A percentile compares a stretch with the other conserved stretches of the same genome.
phyloP scores from a whole-genome alignment of 805 yeast species.

The Metschnikowia proteae region DNA sequence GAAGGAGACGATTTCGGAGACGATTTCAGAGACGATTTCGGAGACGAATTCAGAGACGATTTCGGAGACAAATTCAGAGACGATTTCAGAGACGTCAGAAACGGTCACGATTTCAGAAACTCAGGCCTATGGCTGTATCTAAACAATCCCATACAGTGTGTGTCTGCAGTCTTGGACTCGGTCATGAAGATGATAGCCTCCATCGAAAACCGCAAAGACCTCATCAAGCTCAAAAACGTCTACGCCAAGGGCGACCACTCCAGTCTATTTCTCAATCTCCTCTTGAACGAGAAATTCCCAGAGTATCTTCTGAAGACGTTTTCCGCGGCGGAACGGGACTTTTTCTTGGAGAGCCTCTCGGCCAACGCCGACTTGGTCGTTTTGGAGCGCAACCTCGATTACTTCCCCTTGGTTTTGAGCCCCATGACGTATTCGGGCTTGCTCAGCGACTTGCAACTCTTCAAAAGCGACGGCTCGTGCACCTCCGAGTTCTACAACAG shows the following conservation, averaged over 20 bases:
- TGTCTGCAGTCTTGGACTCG: constrained; percentile 47
- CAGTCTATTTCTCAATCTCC: constrained; percentile 40
- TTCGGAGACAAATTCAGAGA: too few relatives aligned
- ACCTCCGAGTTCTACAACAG: constrained; percentile 23
- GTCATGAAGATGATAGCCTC: constrained; percentile 45
- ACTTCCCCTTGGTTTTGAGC: constrained; percentile 62
- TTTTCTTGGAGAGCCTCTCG: constrained; percentile 31
- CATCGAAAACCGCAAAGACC: constrained; percentile 19
- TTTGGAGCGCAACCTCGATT: constrained; percentile 75
- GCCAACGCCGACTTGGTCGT: constrained; percentile 69
- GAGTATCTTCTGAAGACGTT: constrained; percentile 35
- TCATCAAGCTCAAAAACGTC: constrained; percentile 48
- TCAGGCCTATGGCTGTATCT: constrained; percentile 42
- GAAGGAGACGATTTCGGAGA: not conserved
- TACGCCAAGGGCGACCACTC: constrained; percentile 61
- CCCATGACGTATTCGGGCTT: constrained; percentile 84
- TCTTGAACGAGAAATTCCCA: constrained; percentile 33
- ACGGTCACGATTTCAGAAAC: too few relatives aligned
- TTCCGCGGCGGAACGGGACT: constrained; percentile 36
- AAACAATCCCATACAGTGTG: constrained; percentile 42
- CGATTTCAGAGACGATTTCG: too few relatives aligned
- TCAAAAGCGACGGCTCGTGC: constrained; percentile 33
- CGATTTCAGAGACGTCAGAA: too few relatives aligned
- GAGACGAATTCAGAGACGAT: too few relatives aligned
- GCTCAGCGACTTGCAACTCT: constrained; percentile 64